These are phyloP conservation scores for Lanmaoa rubissima DNA, from an alignment of 768 basidiomycete species.

Conservation along the genomic window DNA sequence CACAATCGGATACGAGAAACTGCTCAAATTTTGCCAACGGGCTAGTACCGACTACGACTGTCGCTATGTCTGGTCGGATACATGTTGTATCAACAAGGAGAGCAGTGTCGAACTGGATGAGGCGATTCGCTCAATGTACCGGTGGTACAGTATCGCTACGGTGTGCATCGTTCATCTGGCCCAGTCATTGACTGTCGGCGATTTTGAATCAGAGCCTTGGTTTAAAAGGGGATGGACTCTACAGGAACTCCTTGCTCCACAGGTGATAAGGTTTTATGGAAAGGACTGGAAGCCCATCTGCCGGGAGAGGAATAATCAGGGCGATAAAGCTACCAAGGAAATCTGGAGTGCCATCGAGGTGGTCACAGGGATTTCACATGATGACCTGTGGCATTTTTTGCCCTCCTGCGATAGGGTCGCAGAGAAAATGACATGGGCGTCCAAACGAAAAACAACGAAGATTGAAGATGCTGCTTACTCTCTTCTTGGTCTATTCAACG, in stretches of 20 bases:
- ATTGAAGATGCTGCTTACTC: conserved; percentile 27
- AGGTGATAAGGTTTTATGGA: conserved; percentile 18
- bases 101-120: conserved; percentile 33
- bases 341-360: conserved; percentile 8
- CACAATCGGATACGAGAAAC: conserved; percentile 17
- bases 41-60: conserved; percentile 17
- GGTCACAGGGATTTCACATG: conserved; percentile 14
- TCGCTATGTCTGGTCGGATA: conserved; percentile 27
- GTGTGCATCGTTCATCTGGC: conserved; percentile 26
- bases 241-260: conserved; percentile 17
- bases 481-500: conserved; percentile 24
- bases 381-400: conserved; percentile 11
- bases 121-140: conserved; percentile 31
- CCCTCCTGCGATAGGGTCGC: conserved; percentile 12
- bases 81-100: conserved; percentile 22
- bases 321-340: conserved; percentile 11
- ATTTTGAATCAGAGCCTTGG: conserved; percentile 21
- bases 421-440: conserved; percentile 26
- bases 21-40: conserved; percentile 16
- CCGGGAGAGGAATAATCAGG: neutral
- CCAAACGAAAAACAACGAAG: conserved; percentile 23
- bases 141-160: conserved; percentile 24
- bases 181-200: conserved; percentile 2
- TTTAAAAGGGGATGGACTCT: conserved; percentile 25
- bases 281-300: conserved; percentile 18